Percentiles rank a stretch among this genome's conserved stretches.
phyloP scores from a whole-genome alignment of 2,329 filamentous ascomycete species.

The Elsinoe arachidis region DNA sequence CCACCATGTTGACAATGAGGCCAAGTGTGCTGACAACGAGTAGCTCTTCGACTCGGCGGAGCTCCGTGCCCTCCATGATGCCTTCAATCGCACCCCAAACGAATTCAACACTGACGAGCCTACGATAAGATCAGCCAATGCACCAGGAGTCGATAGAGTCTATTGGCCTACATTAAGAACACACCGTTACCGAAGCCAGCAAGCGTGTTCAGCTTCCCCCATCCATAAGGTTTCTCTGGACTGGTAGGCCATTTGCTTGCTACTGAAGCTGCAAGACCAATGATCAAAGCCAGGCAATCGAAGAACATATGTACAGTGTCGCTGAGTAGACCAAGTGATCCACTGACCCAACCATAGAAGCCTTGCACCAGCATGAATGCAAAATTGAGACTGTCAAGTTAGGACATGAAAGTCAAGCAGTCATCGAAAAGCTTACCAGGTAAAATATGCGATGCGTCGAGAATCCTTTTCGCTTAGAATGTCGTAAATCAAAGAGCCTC shows the following conservation, averaged over 20 bases:
- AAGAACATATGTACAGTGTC: constrained; percentile 99
- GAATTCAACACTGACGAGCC: constrained; percentile 90
- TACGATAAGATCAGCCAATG: constrained; percentile 28
- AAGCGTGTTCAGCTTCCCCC: constrained; percentile 92
- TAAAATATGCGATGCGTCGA: constrained; percentile 93
- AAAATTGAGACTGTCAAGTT: constrained; percentile 70
- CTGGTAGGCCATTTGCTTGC: constrained; percentile 96
- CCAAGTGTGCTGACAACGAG: constrained; percentile 82
- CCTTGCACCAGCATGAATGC: constrained; percentile 90
- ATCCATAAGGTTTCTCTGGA: constrained; percentile 82
- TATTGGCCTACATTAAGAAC: constrained; percentile 64
- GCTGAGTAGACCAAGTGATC: constrained; percentile 87
- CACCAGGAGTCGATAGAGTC: not conserved
- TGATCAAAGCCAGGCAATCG: constrained; percentile 84
- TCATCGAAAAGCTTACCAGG: constrained; percentile 52
- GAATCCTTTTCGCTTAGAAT: constrained; percentile 89
- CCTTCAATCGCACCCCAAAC: constrained; percentile 89
- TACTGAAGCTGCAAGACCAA: constrained; percentile 84
- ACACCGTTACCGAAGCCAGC: constrained; percentile 96
- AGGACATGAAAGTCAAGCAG: constrained; percentile 11
- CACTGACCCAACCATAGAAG: constrained; percentile 86
- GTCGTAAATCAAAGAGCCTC: constrained; percentile 71
- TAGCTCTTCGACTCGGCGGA: constrained; percentile 76
- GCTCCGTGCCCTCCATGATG: constrained; percentile 72
- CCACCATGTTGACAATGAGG: constrained; percentile 81